Conservation (phyloP, 108 stramenopile genomes). For the Discostella stelligeroides region DNA sequence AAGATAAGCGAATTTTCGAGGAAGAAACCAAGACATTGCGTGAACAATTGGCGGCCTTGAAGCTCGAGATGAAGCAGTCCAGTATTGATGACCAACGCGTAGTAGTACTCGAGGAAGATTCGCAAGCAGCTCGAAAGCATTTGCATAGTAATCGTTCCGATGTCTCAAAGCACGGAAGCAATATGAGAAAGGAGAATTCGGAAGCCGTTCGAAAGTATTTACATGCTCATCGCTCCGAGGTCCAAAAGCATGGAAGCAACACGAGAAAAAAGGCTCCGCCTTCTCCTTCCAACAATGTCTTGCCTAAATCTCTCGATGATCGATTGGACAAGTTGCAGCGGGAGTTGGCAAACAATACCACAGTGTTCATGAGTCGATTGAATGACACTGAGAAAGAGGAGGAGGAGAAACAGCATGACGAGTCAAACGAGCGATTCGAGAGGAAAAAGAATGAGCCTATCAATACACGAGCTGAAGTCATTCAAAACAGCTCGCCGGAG, state of each 20-base stretch:
- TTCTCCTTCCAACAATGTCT: not conserved
- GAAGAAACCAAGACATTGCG: constrained; percentile 39
- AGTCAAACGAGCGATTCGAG: not conserved
- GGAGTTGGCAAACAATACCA: constrained; percentile 11
- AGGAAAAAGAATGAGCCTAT: not conserved
- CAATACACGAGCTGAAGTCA: not conserved
- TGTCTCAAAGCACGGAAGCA: constrained; percentile 5
- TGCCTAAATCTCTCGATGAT: constrained; percentile 16
- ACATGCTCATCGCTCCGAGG: constrained; percentile 4
- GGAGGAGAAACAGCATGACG: not conserved
- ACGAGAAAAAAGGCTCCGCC: not conserved
- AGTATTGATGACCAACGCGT: constrained; percentile 13
- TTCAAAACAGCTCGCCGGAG: not conserved
- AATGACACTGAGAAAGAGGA: not conserved
- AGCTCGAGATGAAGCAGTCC: constrained; percentile 12
- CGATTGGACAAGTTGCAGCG: constrained; percentile 25
- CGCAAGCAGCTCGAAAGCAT: not conserved
- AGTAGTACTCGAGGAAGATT: not conserved
- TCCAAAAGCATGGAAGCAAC: constrained; percentile 4
- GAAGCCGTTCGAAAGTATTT: constrained; percentile 2
- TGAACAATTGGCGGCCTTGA: constrained; percentile 13
- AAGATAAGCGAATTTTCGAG: constrained; percentile 43
- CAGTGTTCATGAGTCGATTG: constrained; percentile 13
- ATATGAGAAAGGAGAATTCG: not conserved
- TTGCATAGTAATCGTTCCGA: constrained; percentile 4